Evolutionary conservation across 352 stramenopile genomes (phyloP).

Genomic region (Phytophthora sojae): DNA sequence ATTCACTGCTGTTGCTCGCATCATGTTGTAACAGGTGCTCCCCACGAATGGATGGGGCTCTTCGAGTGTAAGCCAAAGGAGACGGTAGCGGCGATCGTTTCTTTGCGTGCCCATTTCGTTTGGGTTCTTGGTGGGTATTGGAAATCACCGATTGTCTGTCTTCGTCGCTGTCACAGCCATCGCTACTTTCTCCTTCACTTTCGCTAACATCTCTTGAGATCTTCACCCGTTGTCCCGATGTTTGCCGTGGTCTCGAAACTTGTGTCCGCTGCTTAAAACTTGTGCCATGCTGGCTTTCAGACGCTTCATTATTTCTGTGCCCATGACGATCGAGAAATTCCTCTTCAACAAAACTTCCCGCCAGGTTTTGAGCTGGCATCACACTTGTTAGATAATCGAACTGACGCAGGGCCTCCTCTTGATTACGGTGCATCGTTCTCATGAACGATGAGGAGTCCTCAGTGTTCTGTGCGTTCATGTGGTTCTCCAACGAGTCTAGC

Average conservation of each 20-base stretch:
- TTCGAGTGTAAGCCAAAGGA: not conserved
- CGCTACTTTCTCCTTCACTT: not conserved
- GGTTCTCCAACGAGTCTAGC: constrained; percentile 18
- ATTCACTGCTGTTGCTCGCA: not conserved
- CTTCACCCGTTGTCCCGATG: not conserved
- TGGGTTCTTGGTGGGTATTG: not conserved
- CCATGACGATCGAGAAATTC: not conserved
- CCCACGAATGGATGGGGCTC: not conserved
- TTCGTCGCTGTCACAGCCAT: not conserved
- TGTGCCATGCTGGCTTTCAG: not conserved
- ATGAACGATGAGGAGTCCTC: not conserved
- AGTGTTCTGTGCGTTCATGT: not conserved
- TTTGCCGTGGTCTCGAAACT: not conserved
- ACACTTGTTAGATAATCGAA: constrained; percentile 19
- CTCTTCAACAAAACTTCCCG: not conserved
- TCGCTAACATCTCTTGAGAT: not conserved
- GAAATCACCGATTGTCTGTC: not conserved
- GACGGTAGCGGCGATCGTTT: not conserved
- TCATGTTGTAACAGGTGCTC: not conserved
- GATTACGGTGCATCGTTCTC: not conserved
- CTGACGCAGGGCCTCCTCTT: constrained; percentile 9
- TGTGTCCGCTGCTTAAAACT: not conserved
- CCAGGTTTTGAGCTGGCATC: not conserved
- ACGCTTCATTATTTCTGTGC: not conserved
- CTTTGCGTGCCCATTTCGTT: not conserved